A percentile compares a stretch with the other conserved stretches of the same genome.
Conservation (phyloP, 2,329 filamentous ascomycete species). For the Samsoniella hepiali region DNA sequence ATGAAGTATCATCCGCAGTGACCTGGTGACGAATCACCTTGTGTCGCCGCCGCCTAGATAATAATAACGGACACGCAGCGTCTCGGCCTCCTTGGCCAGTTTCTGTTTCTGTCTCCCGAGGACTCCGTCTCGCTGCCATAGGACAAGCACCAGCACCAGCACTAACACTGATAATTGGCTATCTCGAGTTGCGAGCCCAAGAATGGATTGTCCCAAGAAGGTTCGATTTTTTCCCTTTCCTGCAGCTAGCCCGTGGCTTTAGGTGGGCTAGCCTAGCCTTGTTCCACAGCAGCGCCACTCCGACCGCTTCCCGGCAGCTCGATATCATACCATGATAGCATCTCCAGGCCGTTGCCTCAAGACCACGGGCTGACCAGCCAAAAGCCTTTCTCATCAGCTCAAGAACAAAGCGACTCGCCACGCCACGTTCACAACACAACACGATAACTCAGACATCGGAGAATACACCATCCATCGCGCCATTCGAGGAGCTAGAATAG, state of each 20-base stretch:
- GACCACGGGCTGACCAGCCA: neutral
- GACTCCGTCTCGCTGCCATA: neutral
- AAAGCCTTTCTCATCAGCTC: neutral
- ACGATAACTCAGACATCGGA: neutral
- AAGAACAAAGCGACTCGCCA: too few relatives aligned
- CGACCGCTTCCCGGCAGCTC: conserved; percentile 10
- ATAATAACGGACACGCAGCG: neutral
- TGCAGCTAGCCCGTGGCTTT: neutral
- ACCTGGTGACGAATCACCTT: neutral
- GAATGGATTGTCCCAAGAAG: neutral
- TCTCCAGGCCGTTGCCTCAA: neutral
- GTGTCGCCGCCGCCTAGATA: neutral
- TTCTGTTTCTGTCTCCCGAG: neutral
- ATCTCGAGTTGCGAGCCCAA: neutral
- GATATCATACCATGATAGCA: neutral
- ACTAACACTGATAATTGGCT: neutral
- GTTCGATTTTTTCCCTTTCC: neutral
- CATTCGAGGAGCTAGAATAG: neutral
- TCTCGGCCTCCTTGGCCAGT: neutral
- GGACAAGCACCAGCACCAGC: neutral
- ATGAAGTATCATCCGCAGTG: neutral
- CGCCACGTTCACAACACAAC: neutral
- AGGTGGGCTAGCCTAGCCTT: neutral
- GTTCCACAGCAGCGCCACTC: conserved; percentile 11
- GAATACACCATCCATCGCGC: neutral